Evolutionary conservation across 352 stramenopile genomes (phyloP), one percentile per base, ranked within the genome.

Genomic region (Saprolegnia diclina): DNA sequence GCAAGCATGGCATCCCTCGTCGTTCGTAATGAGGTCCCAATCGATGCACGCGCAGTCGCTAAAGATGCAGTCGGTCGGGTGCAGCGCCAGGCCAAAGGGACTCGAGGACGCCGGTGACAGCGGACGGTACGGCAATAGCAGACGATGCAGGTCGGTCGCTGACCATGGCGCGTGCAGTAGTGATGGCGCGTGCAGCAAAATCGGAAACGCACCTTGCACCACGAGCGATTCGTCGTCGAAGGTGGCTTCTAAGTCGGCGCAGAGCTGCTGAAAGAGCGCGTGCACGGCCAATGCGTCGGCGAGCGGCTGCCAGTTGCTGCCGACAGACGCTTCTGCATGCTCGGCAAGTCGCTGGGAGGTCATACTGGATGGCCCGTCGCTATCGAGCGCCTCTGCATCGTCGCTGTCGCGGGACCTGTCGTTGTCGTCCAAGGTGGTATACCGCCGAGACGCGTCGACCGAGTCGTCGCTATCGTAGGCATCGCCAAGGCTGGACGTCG

Each of bases 401-500:
- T 35, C 5, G 29, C 5, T 5, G 29, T 35, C 29, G 29, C 5
- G n/a, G n/a, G n/a, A n/a, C n/a, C n/a, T 5, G 46, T 54, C n/a
- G n/a, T 54, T 54, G 46, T 54, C 46, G 24, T 54, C 24, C 24
- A 54, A 29, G 46, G 46, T 29, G 24, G n/a, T 5, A 54, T 54
- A 54, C 24, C 46, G 46, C n/a, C 46, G 46, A 29, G n/a, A 5
- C 24, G 5, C 46, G 24, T 54, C n/a, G 2, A 54, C 24, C n/a
- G n/a, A 22, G n/a, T 59, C 52, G 19, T 59, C 52, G 35, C 52
- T 59, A 3, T 16, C 52, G 35, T 59, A 59, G 24, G n/a, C 46
- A 5, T 59, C 52, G 24, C 35, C 52, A 42, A 42, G 11, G 35
- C 52, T 59, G 1, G 52, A 59, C 2, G 19, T 40, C 11, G 52